A percentile compares a stretch with the other conserved stretches of the same genome.
Evolutionary conservation across 2,329 filamentous ascomycete species (phyloP).

Genomic region (Paraconiothyrium brasiliense): DNA sequence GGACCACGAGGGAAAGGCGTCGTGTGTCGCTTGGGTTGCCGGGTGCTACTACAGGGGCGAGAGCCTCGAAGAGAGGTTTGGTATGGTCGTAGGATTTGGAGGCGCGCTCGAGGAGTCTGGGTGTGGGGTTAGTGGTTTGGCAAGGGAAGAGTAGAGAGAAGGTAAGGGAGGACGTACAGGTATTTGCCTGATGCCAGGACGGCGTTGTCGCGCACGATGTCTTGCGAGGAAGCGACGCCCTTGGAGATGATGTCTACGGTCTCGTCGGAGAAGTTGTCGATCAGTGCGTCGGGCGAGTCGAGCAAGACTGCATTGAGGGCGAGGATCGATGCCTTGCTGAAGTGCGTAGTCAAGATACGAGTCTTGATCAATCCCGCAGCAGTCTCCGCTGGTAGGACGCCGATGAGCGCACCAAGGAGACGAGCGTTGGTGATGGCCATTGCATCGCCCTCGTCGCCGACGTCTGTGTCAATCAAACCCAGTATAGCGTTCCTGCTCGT

Average conservation of each 20-base stretch:
- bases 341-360: slow-evolving; percentile 79
- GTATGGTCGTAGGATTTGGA: slow-evolving; percentile 77
- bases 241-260: slow-evolving; percentile 79
- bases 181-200: slow-evolving; percentile 93
- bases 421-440: slow-evolving; percentile 92
- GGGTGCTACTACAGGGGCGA: slow-evolving; percentile 78
- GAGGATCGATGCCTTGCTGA: slow-evolving; percentile 81
- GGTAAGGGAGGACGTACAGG: slow-evolving; percentile 52
- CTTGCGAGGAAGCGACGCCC: slow-evolving; percentile 76
- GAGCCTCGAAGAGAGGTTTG: slow-evolving; percentile 80
- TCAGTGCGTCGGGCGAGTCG: slow-evolving; percentile 77
- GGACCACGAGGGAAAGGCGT: slow-evolving; percentile 83
- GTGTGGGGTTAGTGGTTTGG: background rate
- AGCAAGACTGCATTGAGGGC: slow-evolving; percentile 88
- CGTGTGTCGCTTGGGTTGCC: slow-evolving; percentile 84
- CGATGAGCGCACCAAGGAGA: slow-evolving; percentile 87
- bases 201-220: slow-evolving; percentile 87
- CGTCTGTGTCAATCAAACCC: slow-evolving; percentile 85
- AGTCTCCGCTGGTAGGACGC: slow-evolving; percentile 79
- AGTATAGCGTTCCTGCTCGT: slow-evolving; percentile 86
- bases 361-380: slow-evolving; percentile 70
- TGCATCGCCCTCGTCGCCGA: slow-evolving; percentile 74
- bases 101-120: slow-evolving; percentile 66
- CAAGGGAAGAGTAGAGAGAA: background rate
- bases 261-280: slow-evolving; percentile 75